Evolutionary conservation across 2,329 filamentous ascomycete genomes (phyloP).

Genomic region (Curvularia eragrostidis): DNA sequence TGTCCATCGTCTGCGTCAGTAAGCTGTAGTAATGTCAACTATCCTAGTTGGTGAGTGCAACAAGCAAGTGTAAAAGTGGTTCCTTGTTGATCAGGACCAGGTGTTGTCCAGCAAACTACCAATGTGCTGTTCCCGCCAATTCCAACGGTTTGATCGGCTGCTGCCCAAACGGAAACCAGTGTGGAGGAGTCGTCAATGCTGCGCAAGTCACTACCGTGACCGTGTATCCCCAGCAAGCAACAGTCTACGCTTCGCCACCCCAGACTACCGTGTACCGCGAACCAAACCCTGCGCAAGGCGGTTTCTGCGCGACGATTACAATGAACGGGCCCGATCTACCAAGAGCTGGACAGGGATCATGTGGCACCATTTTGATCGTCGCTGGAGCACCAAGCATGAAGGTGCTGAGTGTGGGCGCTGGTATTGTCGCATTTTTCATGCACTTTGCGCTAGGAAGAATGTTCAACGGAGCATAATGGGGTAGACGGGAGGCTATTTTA

Average conservation of each 20-base stretch:
- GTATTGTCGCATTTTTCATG: constrained; percentile 25
- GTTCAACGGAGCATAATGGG: constrained; percentile 28
- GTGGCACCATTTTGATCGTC: constrained; percentile 49
- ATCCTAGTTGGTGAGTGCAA: constrained; percentile 52
- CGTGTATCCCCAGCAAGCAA: constrained; percentile 40
- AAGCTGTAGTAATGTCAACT: constrained; percentile 52
- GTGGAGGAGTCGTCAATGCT: constrained; percentile 43
- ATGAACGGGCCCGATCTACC: constrained; percentile 47
- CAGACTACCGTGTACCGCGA: constrained; percentile 36
- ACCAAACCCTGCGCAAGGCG: constrained; percentile 33
- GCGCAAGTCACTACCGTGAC: constrained; percentile 47
- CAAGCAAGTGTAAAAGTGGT: neutral
- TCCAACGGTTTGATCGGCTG: constrained; percentile 48
- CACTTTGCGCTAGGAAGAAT: constrained; percentile 40
- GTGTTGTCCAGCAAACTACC: constrained; percentile 48
- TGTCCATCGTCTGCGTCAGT: constrained; percentile 47
- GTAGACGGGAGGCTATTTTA: constrained; percentile 18
- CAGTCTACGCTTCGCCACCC: constrained; percentile 38
- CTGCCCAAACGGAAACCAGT: constrained; percentile 46
- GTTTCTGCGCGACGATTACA: constrained; percentile 48
- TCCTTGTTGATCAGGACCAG: constrained; percentile 24
- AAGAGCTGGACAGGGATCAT: constrained; percentile 41
- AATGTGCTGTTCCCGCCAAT: constrained; percentile 41
- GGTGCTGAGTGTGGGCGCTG: constrained; percentile 27
- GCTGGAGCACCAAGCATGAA: constrained; percentile 30